Conservation (phyloP, 2,329 filamentous ascomycete genomes). For the Paracoccidioides brasiliensis region DNA sequence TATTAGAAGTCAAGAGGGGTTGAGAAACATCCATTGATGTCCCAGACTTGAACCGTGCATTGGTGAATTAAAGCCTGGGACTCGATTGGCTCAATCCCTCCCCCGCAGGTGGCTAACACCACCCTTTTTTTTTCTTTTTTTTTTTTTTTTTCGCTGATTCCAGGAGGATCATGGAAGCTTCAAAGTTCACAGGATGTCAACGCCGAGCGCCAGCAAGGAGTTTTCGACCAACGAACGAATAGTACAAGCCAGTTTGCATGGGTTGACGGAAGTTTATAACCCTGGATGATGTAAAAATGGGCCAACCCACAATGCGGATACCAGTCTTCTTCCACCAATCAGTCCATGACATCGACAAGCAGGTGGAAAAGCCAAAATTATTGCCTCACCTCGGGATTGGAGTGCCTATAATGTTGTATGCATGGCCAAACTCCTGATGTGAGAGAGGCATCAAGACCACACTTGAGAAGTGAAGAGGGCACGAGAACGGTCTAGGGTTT, state of each 20-base stretch:
- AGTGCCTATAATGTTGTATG: neutral
- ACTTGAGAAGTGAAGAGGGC: neutral
- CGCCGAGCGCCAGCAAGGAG: neutral
- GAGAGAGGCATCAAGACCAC: neutral
- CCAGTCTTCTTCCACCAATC: neutral
- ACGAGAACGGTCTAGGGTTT: neutral
- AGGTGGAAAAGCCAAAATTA: neutral
- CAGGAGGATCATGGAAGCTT: neutral
- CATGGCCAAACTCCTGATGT: neutral
- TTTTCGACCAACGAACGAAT: neutral
- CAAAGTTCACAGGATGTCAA: neutral
- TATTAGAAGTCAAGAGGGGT: no score
- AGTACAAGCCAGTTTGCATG: neutral
- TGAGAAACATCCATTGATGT: no score
- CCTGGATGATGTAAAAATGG: no score
- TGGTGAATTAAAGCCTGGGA: neutral
- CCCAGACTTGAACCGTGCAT: neutral
- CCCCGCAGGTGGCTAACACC: no score
- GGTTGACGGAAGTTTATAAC: neutral
- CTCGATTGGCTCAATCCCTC: no score
- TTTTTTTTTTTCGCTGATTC: neutral
- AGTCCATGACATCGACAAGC: neutral
- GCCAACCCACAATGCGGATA: neutral
- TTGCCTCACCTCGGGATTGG: neutral
- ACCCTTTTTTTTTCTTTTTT: neutral